A percentile compares a stretch with the other conserved stretches of the same genome.
Evolutionary conservation across 352 stramenopile genomes (phyloP).

Genomic region (Globisporangium lucens): DNA sequence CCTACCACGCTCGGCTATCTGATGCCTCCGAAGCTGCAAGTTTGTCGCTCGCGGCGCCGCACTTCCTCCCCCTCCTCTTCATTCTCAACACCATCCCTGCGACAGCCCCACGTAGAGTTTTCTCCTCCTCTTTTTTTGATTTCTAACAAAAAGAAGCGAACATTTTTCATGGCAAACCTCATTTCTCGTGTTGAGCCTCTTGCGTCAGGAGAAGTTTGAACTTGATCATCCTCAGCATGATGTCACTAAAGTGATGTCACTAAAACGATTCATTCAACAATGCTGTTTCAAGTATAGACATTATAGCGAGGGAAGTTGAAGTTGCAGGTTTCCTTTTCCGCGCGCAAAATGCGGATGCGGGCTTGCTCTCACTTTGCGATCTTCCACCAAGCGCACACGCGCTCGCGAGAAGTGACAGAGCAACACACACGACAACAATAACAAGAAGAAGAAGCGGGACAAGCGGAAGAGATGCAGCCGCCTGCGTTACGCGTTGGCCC

Average conservation of each 20-base stretch:
- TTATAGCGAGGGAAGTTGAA: slow-evolving; percentile 17
- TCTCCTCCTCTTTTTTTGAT: slow-evolving; percentile 11
- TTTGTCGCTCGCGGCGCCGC: not conserved
- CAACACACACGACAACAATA: not conserved
- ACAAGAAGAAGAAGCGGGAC: not conserved
- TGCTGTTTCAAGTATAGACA: slow-evolving; percentile 3
- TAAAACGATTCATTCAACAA: not conserved
- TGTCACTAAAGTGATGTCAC: not conserved
- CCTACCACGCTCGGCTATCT: not conserved
- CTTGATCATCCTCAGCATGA: not conserved
- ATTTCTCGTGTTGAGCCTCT: too few relatives aligned
- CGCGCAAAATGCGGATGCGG: not conserved
- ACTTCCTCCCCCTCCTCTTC: not conserved
- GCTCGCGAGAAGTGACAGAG: not conserved
- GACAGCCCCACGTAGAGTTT: slow-evolving; percentile 8
- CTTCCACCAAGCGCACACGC: not conserved
- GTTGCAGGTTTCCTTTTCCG: slow-evolving; percentile 11
- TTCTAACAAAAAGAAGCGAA: slow-evolving; percentile 3
- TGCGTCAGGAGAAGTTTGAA: too few relatives aligned
- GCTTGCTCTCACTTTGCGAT: not conserved
- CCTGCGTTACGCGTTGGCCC: not conserved
- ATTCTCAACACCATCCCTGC: not conserved
- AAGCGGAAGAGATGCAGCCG: not conserved
- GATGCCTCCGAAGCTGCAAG: not conserved
- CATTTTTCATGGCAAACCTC: not conserved